phyloP scores from a whole-genome alignment of 2,329 filamentous ascomycete genomes.

The Leptographium flavum region DNA sequence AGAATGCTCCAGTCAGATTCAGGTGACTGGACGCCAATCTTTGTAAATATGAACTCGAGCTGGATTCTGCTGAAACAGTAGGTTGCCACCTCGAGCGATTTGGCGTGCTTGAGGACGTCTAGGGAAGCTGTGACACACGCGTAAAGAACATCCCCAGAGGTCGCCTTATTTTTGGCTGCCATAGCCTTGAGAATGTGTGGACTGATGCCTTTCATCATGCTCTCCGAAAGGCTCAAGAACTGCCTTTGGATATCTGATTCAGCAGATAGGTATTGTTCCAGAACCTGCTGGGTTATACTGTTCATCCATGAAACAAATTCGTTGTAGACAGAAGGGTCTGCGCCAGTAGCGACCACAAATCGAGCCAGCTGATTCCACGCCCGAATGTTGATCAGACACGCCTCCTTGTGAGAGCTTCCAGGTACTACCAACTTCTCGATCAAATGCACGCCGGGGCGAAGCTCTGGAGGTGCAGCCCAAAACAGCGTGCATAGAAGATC shows the following conservation, averaged over 20 bases:
- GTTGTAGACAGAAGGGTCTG: constrained; percentile 25
- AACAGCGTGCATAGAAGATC: constrained; percentile 53
- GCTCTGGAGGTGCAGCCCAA: constrained; percentile 43
- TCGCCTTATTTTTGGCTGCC: constrained; percentile 35
- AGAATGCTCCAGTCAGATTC: constrained; percentile 36
- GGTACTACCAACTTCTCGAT: constrained; percentile 46
- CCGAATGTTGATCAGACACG: constrained; percentile 47
- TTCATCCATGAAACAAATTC: constrained; percentile 43
- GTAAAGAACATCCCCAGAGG: constrained; percentile 37
- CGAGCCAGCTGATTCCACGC: constrained; percentile 49
- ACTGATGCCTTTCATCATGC: constrained; percentile 26
- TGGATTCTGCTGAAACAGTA: constrained; percentile 36
- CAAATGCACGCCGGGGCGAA: constrained; percentile 37
- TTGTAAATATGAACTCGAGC: constrained; percentile 35
- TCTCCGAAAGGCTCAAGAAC: constrained; percentile 32
- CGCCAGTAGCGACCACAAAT: constrained; percentile 37
- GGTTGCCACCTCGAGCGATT: constrained; percentile 30
- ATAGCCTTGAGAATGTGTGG: constrained; percentile 32
- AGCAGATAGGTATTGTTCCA: constrained; percentile 42
- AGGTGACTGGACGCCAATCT: constrained; percentile 26
- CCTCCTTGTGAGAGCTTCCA: constrained; percentile 49
- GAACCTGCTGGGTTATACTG: constrained; percentile 39
- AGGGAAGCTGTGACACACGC: constrained; percentile 33
- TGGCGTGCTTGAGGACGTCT: constrained; percentile 33
- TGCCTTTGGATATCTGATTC: constrained; percentile 42